phyloP scores from a whole-genome alignment of 306 rosid genomes.

The Casuarina glauca region DNA sequence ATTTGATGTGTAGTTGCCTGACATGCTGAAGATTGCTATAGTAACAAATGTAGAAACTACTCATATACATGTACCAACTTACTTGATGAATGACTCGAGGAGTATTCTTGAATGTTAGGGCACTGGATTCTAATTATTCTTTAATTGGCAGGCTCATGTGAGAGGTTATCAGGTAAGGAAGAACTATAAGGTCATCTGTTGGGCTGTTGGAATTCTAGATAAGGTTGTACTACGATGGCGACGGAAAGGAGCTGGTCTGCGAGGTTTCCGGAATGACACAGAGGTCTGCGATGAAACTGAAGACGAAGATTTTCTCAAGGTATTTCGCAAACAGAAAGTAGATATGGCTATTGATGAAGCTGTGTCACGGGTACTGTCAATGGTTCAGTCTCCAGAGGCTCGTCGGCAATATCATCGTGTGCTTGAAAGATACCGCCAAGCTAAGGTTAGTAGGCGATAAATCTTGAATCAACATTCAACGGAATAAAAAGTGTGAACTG shows the following conservation, averaged over 20 bases:
- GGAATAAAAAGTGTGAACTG: not conserved
- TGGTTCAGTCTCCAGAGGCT: conserved; percentile 70
- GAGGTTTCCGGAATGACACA: conserved; percentile 52
- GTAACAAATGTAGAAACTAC: not conserved
- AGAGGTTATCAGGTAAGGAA: conserved; percentile 88
- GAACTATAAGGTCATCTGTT: conserved; percentile 69
- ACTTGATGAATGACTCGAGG: not conserved
- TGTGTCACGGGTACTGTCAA: conserved; percentile 70
- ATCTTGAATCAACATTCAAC: not conserved
- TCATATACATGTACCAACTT: not conserved
- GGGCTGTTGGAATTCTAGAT: conserved; percentile 90
- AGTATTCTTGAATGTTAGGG: not conserved
- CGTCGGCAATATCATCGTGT: conserved; percentile 83
- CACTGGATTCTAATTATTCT: not conserved
- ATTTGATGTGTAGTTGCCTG: not conserved
- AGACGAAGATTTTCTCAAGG: conserved; percentile 85
- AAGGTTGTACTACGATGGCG: conserved; percentile 92
- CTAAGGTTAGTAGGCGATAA: conserved; percentile 55
- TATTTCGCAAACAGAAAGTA: conserved; percentile 79
- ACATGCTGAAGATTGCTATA: not conserved
- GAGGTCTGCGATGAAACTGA: conserved; percentile 52
- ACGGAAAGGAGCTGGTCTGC: conserved; percentile 79
- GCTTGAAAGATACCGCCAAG: conserved; percentile 64
- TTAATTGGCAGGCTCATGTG: conserved; percentile 74
- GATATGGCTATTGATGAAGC: conserved; percentile 66